Conservation (phyloP, 2,329 filamentous ascomycete species). For the Aspergillus aculeatus region DNA sequence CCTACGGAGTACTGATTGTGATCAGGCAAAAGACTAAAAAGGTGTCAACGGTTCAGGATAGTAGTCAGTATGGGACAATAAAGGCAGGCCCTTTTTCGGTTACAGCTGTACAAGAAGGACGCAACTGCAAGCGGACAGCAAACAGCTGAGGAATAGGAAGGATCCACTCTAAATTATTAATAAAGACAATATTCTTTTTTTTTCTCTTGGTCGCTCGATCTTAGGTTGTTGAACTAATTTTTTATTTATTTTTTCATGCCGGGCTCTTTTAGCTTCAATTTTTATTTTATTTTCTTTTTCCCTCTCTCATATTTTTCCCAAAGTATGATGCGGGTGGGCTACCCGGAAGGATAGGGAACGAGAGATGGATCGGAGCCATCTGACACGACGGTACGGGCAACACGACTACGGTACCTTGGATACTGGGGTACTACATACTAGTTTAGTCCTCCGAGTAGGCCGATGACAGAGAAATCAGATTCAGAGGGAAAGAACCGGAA, state of each 20-base stretch:
- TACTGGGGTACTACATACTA: conserved; percentile 16
- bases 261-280: conserved; percentile 15
- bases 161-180: conserved; percentile 20
- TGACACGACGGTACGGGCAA: conserved; percentile 23
- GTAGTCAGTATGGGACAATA: conserved; percentile 14
- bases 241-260: conserved; percentile 12
- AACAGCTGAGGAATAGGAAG: conserved; percentile 34
- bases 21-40: conserved; percentile 33
- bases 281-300: not conserved
- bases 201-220: conserved; percentile 4
- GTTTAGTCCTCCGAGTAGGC: conserved; percentile 4
- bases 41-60: conserved; percentile 33
- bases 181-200: conserved; percentile 12
- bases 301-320: conserved; percentile 12
- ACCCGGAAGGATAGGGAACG: conserved; percentile 13
- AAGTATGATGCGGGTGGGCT: conserved; percentile 20
- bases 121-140: conserved; percentile 36
- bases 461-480: conserved; percentile 14
- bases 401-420: conserved; percentile 8
- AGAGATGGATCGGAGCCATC: conserved; percentile 25
- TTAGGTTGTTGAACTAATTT: conserved; percentile 8
- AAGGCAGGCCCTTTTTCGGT: conserved; percentile 29
- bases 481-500: conserved; percentile 9
- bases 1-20: conserved; percentile 26
- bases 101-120: conserved; percentile 35